Evolutionary conservation across 1,284 basidiomycete genomes (phyloP), one percentile per base, ranked within the genome.

Genomic region (Cystobasidium sp.): DNA sequence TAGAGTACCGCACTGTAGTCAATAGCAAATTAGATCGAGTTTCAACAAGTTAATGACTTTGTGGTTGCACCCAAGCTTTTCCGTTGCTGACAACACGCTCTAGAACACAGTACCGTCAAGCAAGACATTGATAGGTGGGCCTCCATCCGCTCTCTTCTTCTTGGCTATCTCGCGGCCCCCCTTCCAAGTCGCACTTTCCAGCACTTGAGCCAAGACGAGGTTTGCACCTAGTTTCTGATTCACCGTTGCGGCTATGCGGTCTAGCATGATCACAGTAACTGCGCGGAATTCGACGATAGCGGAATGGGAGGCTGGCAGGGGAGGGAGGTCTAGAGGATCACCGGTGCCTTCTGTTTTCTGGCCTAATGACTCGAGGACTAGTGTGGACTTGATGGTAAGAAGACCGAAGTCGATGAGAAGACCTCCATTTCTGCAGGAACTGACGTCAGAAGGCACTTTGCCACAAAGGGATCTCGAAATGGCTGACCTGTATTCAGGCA

Each of bases 201-300:
- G 85, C 0, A 97, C 89, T 82, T 97, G 96, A 0, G 92, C 90
- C 12, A 97, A 87, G 0, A 88, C 87, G 39, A 86, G 78, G 69
- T 88, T 83, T 1, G 84, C 84, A 1, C 83, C 82, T 61, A 91
- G 85, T 77, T 88, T 86, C 68, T 80, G 79, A 58, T 91, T 88
- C 76, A 96, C 89, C 41, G 86, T 86, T 44, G 88, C 84, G 1
- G 91, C 91, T 75, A 94, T 88, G 71, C 90, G 88, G 82, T 96
- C 94, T 24, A 98, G 85, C 80, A 91, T 88, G 75, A 97, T 90
- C 49, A 98, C 91, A 0, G 95, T 97, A 85, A 97, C 87, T 0
- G 94, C 94, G 68, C 96, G 86, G 94, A 95, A 97, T 83, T 98
- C 95, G 52, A 97, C 89, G 67, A 98, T 89, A 5, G 93, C 93